Evolutionary conservation across 2,329 filamentous ascomycete species (phyloP), one percentile per base, ranked within the genome.

Genomic region (Zopfia rhizophila): DNA sequence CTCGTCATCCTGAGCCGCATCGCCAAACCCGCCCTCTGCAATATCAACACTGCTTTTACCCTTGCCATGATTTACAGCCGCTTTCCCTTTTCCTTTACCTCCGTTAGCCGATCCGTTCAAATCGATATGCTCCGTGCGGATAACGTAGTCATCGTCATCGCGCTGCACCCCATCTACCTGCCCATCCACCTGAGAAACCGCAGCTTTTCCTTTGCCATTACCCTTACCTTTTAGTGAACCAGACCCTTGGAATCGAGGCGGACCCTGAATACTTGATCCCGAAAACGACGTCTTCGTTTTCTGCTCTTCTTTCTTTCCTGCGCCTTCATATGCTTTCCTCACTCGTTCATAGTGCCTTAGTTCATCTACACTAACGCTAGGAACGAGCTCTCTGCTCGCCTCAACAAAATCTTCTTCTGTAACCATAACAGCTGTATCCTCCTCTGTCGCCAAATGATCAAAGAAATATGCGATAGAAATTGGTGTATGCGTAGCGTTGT

Each of bases 381-480:
- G 92, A n/a, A 97, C 87, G 28, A 99, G 81, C 74, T 97, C 94
- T 30, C 78, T 77, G 63, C 93, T 86, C 1, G 94, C 94, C 18
- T 83, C 83, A 16, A 88, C 69, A 66, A 99, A 99, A 71, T 99
- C 94, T 36, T 88, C 82, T 70, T 97, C 93, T 1, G 85, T 89
- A 19, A 99, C 94, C 75, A 90, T 86, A 55, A 99, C 93, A 18
- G 87, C 83, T 1, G 93, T 84, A 65, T 99, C 94, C 33, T 90
- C 88, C 8, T 86, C 81, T 0, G 84, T 90, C 11, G 93, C 91
- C 56, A 90, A 80, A 73, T 97, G 93, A 67, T 99, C 94, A 69
- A 99, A 99, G 76, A 92, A 99, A 73, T 94, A 92, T 0, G 92
- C 93, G 2, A 93, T 95, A 2, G 89, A 89, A 53, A 97, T 82